Conservation (phyloP, 2,329 filamentous ascomycete genomes). For the Chaetothyriales sp. region DNA sequence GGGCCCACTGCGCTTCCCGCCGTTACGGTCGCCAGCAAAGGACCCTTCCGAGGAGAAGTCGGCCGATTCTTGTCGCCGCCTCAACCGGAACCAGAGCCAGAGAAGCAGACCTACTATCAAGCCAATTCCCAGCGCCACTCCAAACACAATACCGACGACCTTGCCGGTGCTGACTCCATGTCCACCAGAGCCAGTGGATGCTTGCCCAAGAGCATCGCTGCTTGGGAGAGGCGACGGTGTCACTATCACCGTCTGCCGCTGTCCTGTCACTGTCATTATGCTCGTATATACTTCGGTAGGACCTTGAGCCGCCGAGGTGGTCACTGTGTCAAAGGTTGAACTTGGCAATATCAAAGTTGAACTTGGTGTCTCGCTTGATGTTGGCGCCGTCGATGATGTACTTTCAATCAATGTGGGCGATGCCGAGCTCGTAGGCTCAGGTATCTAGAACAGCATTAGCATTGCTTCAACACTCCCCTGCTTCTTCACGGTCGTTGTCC, state of each 20-base stretch:
- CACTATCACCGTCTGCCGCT: slow-evolving; percentile 18
- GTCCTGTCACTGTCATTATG: slow-evolving; percentile 20
- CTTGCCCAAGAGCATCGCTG: slow-evolving; percentile 14
- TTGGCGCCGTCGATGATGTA: neutral
- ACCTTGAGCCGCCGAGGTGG: slow-evolving; percentile 3
- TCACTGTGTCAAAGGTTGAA: slow-evolving; percentile 7
- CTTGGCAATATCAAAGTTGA: slow-evolving; percentile 6
- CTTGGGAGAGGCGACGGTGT: slow-evolving; percentile 11
- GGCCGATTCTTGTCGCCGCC: slow-evolving; percentile 19
- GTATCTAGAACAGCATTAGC: neutral
- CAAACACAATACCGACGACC: slow-evolving; percentile 31
- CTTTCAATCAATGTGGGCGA: neutral
- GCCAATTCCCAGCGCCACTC: slow-evolving; percentile 25
- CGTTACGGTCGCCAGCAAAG: slow-evolving; percentile 3
- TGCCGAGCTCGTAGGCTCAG: neutral
- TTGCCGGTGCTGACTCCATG: slow-evolving; percentile 26
- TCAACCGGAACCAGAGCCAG: slow-evolving; percentile 24
- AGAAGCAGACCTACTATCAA: slow-evolving; percentile 25
- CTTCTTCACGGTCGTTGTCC: neutral
- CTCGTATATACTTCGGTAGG: slow-evolving; percentile 13
- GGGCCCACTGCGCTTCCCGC: slow-evolving; percentile 5
- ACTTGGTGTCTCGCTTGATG: slow-evolving; percentile 1
- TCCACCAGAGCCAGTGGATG: slow-evolving; percentile 5
- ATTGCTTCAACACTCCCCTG: neutral
- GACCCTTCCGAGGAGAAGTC: slow-evolving; percentile 4